Evolutionary conservation across 1,139 yeast genomes (phyloP).

Genomic region (Hemisphaericaspora xylanilytica): DNA sequence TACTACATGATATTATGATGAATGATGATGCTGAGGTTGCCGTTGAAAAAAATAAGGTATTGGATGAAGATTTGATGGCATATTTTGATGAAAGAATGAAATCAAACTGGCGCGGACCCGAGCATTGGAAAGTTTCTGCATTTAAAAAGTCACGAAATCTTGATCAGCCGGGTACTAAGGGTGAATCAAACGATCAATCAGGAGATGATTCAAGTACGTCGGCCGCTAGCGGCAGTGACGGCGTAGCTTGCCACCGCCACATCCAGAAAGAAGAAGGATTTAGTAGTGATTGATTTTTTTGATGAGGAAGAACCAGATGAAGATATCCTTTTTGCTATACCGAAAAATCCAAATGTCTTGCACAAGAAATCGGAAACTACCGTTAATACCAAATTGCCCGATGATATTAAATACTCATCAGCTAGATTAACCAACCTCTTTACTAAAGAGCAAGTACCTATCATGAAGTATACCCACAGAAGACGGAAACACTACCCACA

Average conservation of each 20-base stretch:
- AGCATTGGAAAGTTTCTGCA: constrained; percentile 83
- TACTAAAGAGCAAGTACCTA: constrained; percentile 57
- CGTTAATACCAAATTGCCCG: constrained; percentile 57
- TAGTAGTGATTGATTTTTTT: constrained; percentile 50
- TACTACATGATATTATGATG: constrained; percentile 25
- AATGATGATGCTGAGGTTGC: constrained; percentile 12
- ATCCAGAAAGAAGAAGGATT: constrained; percentile 26
- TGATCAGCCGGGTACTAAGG: constrained; percentile 14
- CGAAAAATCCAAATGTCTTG: constrained; percentile 32
- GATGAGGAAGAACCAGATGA: constrained; percentile 30
- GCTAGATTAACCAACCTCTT: constrained; percentile 65
- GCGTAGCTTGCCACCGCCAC: constrained; percentile 9
- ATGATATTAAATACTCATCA: constrained; percentile 71
- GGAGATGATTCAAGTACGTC: too few relatives aligned
- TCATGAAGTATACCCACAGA: constrained; percentile 30
- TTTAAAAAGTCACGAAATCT: constrained; percentile 35
- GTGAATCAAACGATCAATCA: constrained; percentile 5
- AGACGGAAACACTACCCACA: constrained; percentile 8
- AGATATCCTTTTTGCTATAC: constrained; percentile 51
- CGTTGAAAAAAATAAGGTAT: constrained; percentile 31
- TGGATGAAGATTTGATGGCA: constrained; percentile 70
- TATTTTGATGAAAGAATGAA: constrained; percentile 72
- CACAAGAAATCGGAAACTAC: constrained; percentile 29
- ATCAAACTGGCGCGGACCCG: constrained; percentile 87
- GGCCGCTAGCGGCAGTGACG: too few relatives aligned